Conservation (phyloP, 768 basidiomycete genomes). For the Megacollybia marginata region DNA sequence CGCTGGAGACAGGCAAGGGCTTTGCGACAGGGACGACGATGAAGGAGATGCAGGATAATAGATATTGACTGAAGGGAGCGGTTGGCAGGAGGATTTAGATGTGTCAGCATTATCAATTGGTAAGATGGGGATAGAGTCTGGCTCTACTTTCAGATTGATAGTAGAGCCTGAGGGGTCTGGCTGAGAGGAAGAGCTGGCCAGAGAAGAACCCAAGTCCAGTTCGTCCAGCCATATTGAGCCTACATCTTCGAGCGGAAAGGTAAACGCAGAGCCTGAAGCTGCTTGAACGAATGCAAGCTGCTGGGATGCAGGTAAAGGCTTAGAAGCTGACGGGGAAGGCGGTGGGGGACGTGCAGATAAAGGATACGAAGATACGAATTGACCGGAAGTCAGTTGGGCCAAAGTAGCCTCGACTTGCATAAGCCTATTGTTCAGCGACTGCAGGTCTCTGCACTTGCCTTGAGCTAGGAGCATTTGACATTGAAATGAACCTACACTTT, state of each 20-base stretch:
- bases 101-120: neutral
- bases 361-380: slow-evolving; percentile 13
- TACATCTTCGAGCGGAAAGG: slow-evolving; percentile 51
- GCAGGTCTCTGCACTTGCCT: slow-evolving; percentile 49
- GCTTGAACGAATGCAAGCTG: slow-evolving; percentile 23
- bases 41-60: slow-evolving; percentile 8
- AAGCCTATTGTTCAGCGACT: slow-evolving; percentile 76
- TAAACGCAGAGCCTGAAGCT: slow-evolving; percentile 35
- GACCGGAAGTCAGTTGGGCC: slow-evolving; percentile 38
- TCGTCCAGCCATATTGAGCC: slow-evolving; percentile 54
- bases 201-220: slow-evolving; percentile 17
- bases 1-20: slow-evolving; percentile 8
- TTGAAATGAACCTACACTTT: slow-evolving; percentile 54
- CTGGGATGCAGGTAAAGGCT: slow-evolving; percentile 9
- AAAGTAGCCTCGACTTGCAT: slow-evolving; percentile 61
- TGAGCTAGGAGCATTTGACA: neutral
- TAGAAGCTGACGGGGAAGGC: neutral
- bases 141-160: slow-evolving; percentile 5
- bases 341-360: neutral
- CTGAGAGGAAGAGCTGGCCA: neutral
- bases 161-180: neutral
- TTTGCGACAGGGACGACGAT: neutral
- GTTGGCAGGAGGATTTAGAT: slow-evolving; percentile 12
- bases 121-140: slow-evolving; percentile 9
- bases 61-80: slow-evolving; percentile 13